These are phyloP conservation scores for Toxicodendron radicans DNA, from an alignment of 345 rosid genomes.

Conservation along the genomic window DNA sequence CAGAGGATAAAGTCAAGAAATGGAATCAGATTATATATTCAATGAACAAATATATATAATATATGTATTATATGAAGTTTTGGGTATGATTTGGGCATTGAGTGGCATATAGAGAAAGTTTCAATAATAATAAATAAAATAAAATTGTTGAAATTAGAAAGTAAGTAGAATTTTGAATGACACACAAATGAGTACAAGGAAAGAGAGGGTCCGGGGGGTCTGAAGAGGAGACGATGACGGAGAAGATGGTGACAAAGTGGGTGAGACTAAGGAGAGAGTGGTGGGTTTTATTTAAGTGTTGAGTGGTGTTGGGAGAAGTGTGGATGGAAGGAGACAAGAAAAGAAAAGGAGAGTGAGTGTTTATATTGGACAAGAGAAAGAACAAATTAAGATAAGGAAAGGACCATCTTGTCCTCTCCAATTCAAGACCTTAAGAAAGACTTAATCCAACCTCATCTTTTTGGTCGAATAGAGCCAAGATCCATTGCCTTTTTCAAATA, in stretches of 20 bases:
- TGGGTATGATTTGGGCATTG: too few relatives aligned
- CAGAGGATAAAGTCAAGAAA: too few relatives aligned
- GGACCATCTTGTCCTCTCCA: conserved; percentile 61
- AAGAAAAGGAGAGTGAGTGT: conserved; percentile 31
- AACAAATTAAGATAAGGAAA: conserved; percentile 37
- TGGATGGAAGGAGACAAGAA: conserved; percentile 41
- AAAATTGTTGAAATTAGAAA: too few relatives aligned
- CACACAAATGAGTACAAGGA: not conserved
- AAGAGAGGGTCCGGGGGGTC: not conserved
- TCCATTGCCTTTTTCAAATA: too few relatives aligned
- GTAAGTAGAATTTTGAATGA: not conserved
- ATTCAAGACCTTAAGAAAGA: conserved; percentile 23
- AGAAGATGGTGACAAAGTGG: conserved; percentile 25
- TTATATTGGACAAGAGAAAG: conserved; percentile 38
- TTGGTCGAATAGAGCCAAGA: too few relatives aligned
- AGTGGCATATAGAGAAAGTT: not conserved
- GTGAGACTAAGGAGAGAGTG: conserved; percentile 10
- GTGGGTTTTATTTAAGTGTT: conserved; percentile 13
- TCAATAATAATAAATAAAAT: too few relatives aligned
- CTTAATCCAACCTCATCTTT: too few relatives aligned
- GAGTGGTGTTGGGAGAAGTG: conserved; percentile 33
- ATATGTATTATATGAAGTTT: too few relatives aligned
- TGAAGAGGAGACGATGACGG: conserved; percentile 6
- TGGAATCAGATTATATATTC: too few relatives aligned
- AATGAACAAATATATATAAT: too few relatives aligned